A percentile compares a stretch with the other conserved stretches of the same genome.
Evolutionary conservation across 306 rosid genomes (phyloP).

Genomic region (Ammopiptanthus mongolicus): DNA sequence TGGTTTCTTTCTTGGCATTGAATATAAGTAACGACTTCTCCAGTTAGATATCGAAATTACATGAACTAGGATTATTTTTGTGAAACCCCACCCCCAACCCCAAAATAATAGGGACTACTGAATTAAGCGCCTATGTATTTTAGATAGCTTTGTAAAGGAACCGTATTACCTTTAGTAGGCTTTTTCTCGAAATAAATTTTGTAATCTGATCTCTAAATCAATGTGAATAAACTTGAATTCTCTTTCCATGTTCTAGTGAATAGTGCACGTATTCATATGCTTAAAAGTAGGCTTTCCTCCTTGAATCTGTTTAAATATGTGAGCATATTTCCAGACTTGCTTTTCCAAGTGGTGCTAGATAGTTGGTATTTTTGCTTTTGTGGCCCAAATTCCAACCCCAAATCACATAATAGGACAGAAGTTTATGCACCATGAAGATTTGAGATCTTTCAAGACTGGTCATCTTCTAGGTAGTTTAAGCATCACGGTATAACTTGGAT

Average conservation of each 20-base stretch:
- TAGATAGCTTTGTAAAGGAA: background rate
- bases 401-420: slow-evolving; percentile 10
- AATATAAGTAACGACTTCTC: background rate
- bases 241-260: background rate
- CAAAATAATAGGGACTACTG: too few species aligned
- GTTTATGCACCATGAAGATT: background rate
- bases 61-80: background rate
- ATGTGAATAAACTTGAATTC: background rate
- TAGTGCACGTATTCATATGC: background rate
- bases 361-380: background rate
- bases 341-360: background rate
- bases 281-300: background rate
- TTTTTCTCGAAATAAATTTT: background rate
- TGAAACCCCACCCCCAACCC: too few species aligned
- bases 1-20: background rate
- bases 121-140: background rate
- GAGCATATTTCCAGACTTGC: background rate
- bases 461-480: background rate
- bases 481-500: background rate
- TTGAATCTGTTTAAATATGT: background rate
- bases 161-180: background rate
- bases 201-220: background rate
- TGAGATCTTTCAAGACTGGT: background rate
- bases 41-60: background rate
- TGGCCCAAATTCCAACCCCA: background rate